Base-by-base conservation (phyloP, 202 grass and related monocot genomes). In the Hordeum pubiflorum region DNA sequence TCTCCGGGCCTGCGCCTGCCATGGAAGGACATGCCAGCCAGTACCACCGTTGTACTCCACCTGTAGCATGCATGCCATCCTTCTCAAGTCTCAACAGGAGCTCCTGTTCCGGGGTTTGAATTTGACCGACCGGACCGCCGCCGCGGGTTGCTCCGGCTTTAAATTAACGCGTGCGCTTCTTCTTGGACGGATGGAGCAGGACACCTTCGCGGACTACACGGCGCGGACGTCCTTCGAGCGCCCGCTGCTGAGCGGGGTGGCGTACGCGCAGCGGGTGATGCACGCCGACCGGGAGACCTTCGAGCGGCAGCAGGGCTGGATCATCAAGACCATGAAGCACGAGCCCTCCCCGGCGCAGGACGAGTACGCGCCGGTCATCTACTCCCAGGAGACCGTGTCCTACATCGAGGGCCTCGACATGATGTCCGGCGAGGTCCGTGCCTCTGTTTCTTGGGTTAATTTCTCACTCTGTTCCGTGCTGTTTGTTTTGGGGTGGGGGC, bases 321-420 rank as follows among this genome's bases (percentile, higher is more conserved):
- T 90, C 70, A 99, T 99, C 83, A 92, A 82, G 76, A 99, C 92
- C 24, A 99, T 96, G 96, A 93, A 99, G 89, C 89, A 78, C 74
- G 87, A 99, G 15, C 89, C 90, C 24, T 98, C 96, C 0, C 92
- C 92, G 9, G 58, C 73, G 40, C 92, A 98, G 88, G 90, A 95
- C 62, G 96, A 99, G 86, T 96, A 93, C 79, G 90, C 92, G 6
- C 92, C 96, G 50, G 96, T 99, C 12, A 90, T 99, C 20, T 99
- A 95, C 76, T 95, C 96, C 2, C 96, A 99, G 87, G 92, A 93
- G 83, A 99, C 96, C 36, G 33, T 95, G 75, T 99, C 96, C n/a
- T 91, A 95, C 82, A 95, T 99, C 79, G 96, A 95, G 88, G 86
- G 90, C 33, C 85, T 99, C 63, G 96, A 99, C 86, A 88, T 99